Percentiles rank a stretch among this genome's conserved stretches.
Evolutionary conservation across 495 filamentous ascomycete genomes (phyloP).

Genomic region (Lasiosphaeris hirsuta): DNA sequence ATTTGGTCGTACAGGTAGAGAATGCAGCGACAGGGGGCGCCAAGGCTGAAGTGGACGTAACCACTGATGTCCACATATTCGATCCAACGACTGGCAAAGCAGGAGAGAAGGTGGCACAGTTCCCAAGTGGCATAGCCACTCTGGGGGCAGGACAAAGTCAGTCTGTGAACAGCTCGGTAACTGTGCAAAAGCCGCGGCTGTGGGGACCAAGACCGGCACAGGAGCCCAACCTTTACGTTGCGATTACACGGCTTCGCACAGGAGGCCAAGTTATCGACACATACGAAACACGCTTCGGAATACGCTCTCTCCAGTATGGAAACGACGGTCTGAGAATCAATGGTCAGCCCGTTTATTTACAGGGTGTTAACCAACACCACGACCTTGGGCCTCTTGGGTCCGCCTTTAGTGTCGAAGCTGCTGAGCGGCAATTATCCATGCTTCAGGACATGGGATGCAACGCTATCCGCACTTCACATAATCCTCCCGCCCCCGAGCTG

Average conservation of each 20-base stretch:
- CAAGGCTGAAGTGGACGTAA: constrained; percentile 20
- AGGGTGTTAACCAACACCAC: constrained; percentile 46
- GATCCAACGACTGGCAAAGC: constrained; percentile 22
- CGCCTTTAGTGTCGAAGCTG: constrained; percentile 43
- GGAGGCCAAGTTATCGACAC: constrained; percentile 34
- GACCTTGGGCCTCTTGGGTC: constrained; percentile 45
- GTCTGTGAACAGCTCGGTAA: constrained; percentile 33
- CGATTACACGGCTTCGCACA: constrained; percentile 32
- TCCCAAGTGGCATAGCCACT: constrained; percentile 20
- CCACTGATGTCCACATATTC: constrained; percentile 27
- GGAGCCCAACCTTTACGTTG: constrained; percentile 44
- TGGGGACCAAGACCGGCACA: constrained; percentile 47
- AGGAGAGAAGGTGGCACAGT: constrained; percentile 23
- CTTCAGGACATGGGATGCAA: constrained; percentile 48
- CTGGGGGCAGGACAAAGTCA: constrained; percentile 28
- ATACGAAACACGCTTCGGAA: constrained; percentile 47
- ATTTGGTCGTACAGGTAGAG: constrained; percentile 38
- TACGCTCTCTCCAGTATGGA: constrained; percentile 39
- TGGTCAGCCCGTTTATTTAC: constrained; percentile 34
- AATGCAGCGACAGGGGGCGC: constrained; percentile 30
- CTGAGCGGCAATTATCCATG: constrained; percentile 42
- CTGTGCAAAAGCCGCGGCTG: constrained; percentile 37
- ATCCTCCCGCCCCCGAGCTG: constrained; percentile 50
- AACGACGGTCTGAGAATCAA: constrained; percentile 39
- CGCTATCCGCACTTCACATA: constrained; percentile 48